Percentiles rank a stretch among this genome's conserved stretches.
phyloP scores from a whole-genome alignment of 2,329 filamentous ascomycete genomes.

The Remersonia thermophila region DNA sequence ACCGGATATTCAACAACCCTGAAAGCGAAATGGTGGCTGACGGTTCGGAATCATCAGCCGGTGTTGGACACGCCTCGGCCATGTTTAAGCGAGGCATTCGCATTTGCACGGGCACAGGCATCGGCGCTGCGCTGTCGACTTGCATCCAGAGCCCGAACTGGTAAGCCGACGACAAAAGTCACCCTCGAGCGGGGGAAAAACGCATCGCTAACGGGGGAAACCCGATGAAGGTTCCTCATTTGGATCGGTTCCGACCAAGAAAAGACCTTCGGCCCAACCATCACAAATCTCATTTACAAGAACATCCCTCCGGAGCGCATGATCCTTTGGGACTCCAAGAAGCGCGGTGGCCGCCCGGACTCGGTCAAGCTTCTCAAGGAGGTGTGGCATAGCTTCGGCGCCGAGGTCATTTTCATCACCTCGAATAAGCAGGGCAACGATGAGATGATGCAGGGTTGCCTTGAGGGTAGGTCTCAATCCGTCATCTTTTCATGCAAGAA shows the following conservation, averaged over 20 bases:
- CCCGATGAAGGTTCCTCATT: constrained; percentile 26
- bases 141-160: constrained; percentile 29
- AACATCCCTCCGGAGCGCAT: constrained; percentile 29
- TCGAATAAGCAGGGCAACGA: constrained; percentile 29
- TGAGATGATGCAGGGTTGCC: constrained; percentile 31
- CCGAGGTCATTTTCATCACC: constrained; percentile 32
- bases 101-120: constrained; percentile 29
- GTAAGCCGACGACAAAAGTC: constrained; percentile 13
- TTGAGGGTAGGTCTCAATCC: constrained; percentile 20
- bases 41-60: constrained; percentile 19
- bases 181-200: no score
- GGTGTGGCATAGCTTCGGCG: constrained; percentile 27
- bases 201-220: no score
- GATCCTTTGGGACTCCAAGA: constrained; percentile 31
- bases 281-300: constrained; percentile 25
- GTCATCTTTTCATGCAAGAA: background rate
- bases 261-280: constrained; percentile 29
- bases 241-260: constrained; percentile 32
- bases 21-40: constrained; percentile 6
- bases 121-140: constrained; percentile 29
- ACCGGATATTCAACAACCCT: background rate
- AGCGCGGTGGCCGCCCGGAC: constrained; percentile 28
- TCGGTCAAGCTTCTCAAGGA: constrained; percentile 26
- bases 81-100: constrained; percentile 32
- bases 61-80: constrained; percentile 29